Conservation (phyloP, 225 moss, liverwort and hornwort genomes). For the Physcomitrium patens region DNA sequence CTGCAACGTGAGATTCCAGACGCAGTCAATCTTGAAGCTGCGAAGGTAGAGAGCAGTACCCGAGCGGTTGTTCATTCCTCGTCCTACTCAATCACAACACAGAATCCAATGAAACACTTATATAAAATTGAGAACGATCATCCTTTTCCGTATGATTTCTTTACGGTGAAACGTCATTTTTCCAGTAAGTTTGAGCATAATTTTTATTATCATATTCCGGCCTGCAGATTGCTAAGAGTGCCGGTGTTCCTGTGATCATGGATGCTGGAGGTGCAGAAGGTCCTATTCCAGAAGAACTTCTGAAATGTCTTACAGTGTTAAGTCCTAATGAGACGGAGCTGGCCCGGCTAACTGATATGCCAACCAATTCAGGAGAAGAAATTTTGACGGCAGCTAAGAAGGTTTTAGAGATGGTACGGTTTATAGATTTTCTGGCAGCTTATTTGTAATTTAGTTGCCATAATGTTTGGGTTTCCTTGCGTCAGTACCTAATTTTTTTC, state of each 20-base stretch:
- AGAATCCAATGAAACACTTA: slow-evolving; percentile 1
- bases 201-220: slow-evolving; percentile 10
- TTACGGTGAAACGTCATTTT: neutral
- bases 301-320: slow-evolving; percentile 52
- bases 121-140: slow-evolving; percentile 12
- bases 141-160: slow-evolving; percentile 8
- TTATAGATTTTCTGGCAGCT: neutral
- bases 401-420: slow-evolving; percentile 32
- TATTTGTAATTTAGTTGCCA: too few relatives aligned
- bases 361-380: slow-evolving; percentile 48
- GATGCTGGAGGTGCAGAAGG: slow-evolving; percentile 62
- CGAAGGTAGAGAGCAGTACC: slow-evolving; percentile 43
- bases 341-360: slow-evolving; percentile 42
- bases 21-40: slow-evolving; percentile 67
- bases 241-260: slow-evolving; percentile 46
- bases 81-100: slow-evolving; percentile 9
- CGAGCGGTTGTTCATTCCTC: neutral
- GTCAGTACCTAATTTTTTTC: neutral
- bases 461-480: neutral
- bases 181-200: neutral
- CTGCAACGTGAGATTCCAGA: slow-evolving; percentile 77
- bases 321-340: slow-evolving; percentile 71
- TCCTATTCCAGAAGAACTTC: slow-evolving; percentile 55
- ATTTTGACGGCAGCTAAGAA: slow-evolving; percentile 35
- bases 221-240: slow-evolving; percentile 63